Conservation (phyloP, 305 asterid species). For the Ajuga reptans region DNA sequence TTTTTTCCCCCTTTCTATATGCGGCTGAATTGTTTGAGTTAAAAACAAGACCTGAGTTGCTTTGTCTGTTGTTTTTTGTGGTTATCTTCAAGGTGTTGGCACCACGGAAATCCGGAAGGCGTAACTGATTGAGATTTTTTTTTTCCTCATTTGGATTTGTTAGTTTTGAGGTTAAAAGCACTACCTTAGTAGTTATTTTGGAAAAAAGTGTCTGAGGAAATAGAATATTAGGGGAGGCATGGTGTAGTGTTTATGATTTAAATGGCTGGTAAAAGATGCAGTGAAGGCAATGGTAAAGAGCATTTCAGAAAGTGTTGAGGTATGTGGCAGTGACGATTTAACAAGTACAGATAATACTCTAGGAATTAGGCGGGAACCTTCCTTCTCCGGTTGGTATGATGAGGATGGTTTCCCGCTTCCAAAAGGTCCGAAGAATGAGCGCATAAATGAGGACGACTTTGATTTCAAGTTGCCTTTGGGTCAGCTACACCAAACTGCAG, state of each 20-base stretch:
- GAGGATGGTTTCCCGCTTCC: constrained; percentile 42
- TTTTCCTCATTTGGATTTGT: background rate
- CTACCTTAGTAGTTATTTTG: background rate
- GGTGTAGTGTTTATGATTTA: constrained; percentile 26
- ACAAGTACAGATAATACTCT: constrained; percentile 18
- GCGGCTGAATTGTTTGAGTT: constrained; percentile 10
- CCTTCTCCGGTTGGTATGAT: constrained; percentile 69
- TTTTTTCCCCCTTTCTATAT: background rate
- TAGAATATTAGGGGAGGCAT: background rate
- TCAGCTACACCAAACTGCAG: constrained; percentile 26
- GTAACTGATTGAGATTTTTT: constrained; percentile 1
- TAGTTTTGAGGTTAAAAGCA: constrained; percentile 14
- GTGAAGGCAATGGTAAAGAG: constrained; percentile 54
- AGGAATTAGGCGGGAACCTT: constrained; percentile 51
- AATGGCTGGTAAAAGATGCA: constrained; percentile 28
- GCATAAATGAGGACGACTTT: constrained; percentile 33
- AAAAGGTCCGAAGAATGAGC: constrained; percentile 27
- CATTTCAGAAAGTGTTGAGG: constrained; percentile 38
- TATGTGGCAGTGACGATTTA: constrained; percentile 23
- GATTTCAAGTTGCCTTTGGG: constrained; percentile 41
- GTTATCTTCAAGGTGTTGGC: constrained; percentile 10
- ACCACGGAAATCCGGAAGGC: background rate
- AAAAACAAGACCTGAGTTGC: constrained; percentile 15
- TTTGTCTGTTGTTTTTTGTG: constrained; percentile 9
- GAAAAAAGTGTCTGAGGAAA: background rate